Conservation (phyloP, 768 basidiomycete species). For the Neoboletus magnificus region DNA sequence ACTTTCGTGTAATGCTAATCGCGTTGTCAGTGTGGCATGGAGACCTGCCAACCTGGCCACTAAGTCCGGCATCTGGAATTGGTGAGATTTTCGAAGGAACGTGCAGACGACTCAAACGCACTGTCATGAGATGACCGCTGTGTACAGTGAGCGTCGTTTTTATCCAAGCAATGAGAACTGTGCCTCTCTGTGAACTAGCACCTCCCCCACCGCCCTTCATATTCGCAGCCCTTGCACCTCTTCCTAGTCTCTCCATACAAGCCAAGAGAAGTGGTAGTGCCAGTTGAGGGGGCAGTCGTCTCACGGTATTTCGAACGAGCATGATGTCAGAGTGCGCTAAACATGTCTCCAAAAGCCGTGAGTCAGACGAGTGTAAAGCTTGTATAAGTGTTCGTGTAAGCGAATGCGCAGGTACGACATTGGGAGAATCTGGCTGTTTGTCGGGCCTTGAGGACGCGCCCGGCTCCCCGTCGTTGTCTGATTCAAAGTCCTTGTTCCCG, state of each 20-base stretch:
- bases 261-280: conserved; percentile 83
- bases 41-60: conserved; percentile 83
- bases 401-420: conserved; percentile 74
- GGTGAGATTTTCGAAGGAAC: conserved; percentile 9
- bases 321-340: conserved; percentile 75
- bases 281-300: conserved; percentile 80
- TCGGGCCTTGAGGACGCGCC: conserved; percentile 17
- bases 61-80: conserved; percentile 80
- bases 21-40: conserved; percentile 74
- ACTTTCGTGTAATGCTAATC: conserved; percentile 80
- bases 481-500: conserved; percentile 36
- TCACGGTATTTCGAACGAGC: conserved; percentile 84
- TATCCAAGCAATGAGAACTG: conserved; percentile 69
- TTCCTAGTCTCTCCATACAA: conserved; percentile 84
- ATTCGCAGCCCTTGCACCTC: conserved; percentile 64
- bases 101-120: conserved; percentile 39
- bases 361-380: conserved; percentile 93
- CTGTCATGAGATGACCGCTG: conserved; percentile 91
- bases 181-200: conserved; percentile 75
- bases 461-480: conserved; percentile 50
- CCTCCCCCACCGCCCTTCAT: conserved; percentile 78
- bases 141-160: conserved; percentile 82
- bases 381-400: conserved; percentile 93
- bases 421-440: conserved; percentile 26
- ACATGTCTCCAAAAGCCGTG: conserved; percentile 82